Base-by-base conservation (phyloP, 208 protist species). In the Acanthamoeba healyi region DNA sequence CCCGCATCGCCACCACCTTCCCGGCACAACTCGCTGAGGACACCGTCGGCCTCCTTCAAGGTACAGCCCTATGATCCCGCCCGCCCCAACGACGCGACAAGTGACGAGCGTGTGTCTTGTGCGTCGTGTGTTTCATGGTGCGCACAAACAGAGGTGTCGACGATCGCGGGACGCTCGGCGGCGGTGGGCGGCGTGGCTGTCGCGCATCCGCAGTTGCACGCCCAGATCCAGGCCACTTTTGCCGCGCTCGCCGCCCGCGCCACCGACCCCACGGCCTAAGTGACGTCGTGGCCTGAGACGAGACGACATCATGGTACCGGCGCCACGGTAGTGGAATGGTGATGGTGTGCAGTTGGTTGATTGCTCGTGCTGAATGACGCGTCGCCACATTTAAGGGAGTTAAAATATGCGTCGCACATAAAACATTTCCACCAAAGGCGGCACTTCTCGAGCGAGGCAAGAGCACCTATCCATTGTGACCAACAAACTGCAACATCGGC, bases 201-300 rank as follows among this genome's bases (percentile, higher is more conserved):
- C 9, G 49, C 40, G 42, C 42, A 87, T 58, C 77, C 77, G 6
- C 77, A 87, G 49, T 44, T 87, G 77, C 77, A 87, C 77, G 77
- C 77, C 14, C 46, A 87, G 44, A 87, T 87, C 5, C 77, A 87
- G 46, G 49, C 46, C 77, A 87, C 40, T 26, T 87, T 87, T 58
- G 46, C 46, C 26, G 77, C 77, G 0, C 40, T 87, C 34, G 67
- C 67, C 17, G 34, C 34, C 0, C 67, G 67, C 19, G 67, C 67
- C 36, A 77, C 15, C 67, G 67, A 77, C 67, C 67, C 67, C 67
- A 77, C 44, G 67, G 29, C 67, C 14, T 77, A 36, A 77, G 14
- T n/a, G n/a, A n/a, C n/a, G n/a, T n/a, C n/a, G n/a, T n/a, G n/a
- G n/a, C n/a, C n/a, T n/a, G n/a, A n/a, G n/a, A n/a, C n/a, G n/a